These are phyloP conservation scores for Populus trichocarpa DNA, from an alignment of 441 rosid species.

Conservation along the genomic window DNA sequence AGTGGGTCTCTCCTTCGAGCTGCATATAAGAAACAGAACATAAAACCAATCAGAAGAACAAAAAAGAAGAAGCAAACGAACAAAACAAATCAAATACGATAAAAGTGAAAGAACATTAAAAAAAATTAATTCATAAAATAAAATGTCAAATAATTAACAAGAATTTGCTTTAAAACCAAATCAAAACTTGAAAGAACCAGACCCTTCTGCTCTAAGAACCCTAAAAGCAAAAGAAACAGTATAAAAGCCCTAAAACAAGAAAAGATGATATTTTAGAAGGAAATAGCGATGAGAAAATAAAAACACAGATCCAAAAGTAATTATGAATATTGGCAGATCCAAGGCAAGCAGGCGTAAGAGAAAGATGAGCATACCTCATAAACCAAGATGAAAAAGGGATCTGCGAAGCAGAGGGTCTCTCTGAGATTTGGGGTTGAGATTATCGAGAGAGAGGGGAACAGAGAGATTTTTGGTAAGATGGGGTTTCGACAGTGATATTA, in stretches of 20 bases:
- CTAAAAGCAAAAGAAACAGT: neutral
- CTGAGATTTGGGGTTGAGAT: slow-evolving; percentile 6
- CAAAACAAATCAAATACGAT: neutral
- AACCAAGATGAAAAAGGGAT: slow-evolving; percentile 56
- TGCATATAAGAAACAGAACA: slow-evolving; percentile 30
- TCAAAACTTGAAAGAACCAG: neutral
- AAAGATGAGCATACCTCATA: slow-evolving; percentile 56
- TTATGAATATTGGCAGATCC: neutral
- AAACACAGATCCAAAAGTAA: slow-evolving; percentile 4
- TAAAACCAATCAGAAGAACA: slow-evolving; percentile 10
- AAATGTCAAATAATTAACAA: neutral
- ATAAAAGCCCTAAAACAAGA: neutral
- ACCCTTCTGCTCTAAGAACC: neutral
- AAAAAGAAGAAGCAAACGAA: neutral
- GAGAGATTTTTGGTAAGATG: neutral
- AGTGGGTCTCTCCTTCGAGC: slow-evolving; percentile 99
- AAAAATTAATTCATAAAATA: too few species aligned
- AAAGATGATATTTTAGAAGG: neutral
- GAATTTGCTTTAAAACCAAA: neutral
- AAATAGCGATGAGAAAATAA: neutral
- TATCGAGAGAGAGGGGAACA: neutral
- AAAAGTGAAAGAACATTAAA: neutral
- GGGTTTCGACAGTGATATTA: neutral
- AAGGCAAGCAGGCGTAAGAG: neutral
- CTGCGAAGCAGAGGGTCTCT: slow-evolving; percentile 34